These are phyloP conservation scores for Phoma herbarum DNA, from an alignment of 2,329 filamentous ascomycete genomes.

Conservation along the genomic window DNA sequence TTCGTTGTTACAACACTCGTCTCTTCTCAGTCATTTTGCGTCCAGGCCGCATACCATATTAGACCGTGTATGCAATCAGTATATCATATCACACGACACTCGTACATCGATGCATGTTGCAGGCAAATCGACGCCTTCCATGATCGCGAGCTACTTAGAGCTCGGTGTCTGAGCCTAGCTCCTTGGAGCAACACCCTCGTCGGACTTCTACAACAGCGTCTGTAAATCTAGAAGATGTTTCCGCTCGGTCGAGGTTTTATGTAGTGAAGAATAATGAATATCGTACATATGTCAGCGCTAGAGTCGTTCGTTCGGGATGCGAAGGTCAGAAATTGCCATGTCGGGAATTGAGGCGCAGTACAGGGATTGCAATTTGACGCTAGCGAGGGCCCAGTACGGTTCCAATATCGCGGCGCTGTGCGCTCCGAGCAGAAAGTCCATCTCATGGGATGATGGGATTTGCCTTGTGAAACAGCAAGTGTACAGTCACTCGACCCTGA, in stretches of 20 bases:
- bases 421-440: background rate
- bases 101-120: conserved; percentile 3
- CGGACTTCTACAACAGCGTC: background rate
- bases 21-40: conserved; percentile 6
- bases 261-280: background rate
- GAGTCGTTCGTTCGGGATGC: background rate
- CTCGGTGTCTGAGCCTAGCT: background rate
- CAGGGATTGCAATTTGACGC: background rate
- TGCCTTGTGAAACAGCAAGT: conserved; percentile 2
- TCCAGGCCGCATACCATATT: conserved; percentile 1
- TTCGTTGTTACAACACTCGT: background rate
- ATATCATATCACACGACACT: background rate
- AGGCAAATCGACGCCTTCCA: background rate
- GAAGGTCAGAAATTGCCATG: background rate
- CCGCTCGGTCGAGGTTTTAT: background rate
- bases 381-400: background rate
- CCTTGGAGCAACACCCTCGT: background rate
- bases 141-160: background rate
- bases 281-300: background rate
- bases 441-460: background rate
- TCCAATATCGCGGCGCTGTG: background rate
- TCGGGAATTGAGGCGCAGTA: conserved; percentile 4
- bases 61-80: background rate
- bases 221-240: background rate
- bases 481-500: background rate